Base-by-base conservation (phyloP, 2,329 filamentous ascomycete species). In the Curvularia lunata region DNA sequence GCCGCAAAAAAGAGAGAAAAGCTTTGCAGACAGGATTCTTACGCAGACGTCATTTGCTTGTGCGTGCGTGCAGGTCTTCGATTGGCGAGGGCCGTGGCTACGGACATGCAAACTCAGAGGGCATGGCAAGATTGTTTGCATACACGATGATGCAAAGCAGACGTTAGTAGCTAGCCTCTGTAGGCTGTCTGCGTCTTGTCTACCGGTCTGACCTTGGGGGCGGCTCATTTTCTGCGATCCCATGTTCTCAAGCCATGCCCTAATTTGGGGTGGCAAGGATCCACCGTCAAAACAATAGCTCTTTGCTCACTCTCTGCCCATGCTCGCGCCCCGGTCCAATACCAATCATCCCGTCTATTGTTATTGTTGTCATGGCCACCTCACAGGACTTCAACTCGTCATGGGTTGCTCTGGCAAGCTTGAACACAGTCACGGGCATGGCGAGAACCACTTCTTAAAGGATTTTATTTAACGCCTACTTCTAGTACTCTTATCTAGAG, bases 1-100 rank as follows among this genome's bases (percentile, higher is more conserved):
- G 48, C 53, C 53, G 53, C 25, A 57, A 40, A 10, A 51, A 25
- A 18, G 32, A 38, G 41, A 54, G 45, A 52, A 57, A 56, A 58
- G 47, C 56, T 48, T 27, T 21, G 43, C 19, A 21, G 2, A n/a
- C 18, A 25, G 5, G 43, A 28, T 16, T 5, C 28, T 19, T 19
- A 9, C 5, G 28, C 27, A 32, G 43, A 47, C 43, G 28, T 47
- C 43, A 47, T 47, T 32, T 47, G n/a, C 28, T 21, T 38, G 28
- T 30, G 30, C 32, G 7, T 34, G 32, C 3, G 7, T 34, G 5
- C 6, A 18, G 27, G 18, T 40, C 28, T 12, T 30, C 3, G 28
- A 34, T 34, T 34, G 32, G 32, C 32, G 32, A 34, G 28, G 8
- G 28, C 28, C 12, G 28, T 10, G 2, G 2, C 28, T 30, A 13